A percentile compares a stretch with the other conserved stretches of the same genome.
phyloP scores from a whole-genome alignment of 2,329 filamentous ascomycete genomes.

The Acarospora socialis region DNA sequence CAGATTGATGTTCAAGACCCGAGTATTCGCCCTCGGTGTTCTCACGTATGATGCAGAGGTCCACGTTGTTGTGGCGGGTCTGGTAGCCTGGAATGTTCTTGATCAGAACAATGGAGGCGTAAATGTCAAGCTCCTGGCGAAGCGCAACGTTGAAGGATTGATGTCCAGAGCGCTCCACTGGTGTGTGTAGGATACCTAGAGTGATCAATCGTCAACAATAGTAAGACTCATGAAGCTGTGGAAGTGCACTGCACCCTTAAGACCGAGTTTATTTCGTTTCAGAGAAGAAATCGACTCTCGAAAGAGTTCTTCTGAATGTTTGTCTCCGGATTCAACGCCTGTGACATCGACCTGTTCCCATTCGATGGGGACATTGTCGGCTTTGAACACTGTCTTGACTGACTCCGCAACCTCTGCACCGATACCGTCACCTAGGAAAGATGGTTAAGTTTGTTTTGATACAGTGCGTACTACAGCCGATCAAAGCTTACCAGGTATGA shows the following conservation, averaged over 20 bases:
- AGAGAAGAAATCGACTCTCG: constrained; percentile 88
- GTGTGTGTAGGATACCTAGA: constrained; percentile 86
- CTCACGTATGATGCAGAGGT: constrained; percentile 98
- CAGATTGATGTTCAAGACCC: constrained; percentile 95
- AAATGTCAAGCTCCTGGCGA: constrained; percentile 98
- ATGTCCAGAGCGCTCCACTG: constrained; percentile 90
- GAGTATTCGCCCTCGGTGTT: constrained; percentile 99
- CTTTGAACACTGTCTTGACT: constrained; percentile 99
- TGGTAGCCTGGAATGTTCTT: constrained; percentile 99
- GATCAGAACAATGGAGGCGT: constrained; percentile 92
- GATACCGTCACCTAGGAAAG: constrained; percentile 64
- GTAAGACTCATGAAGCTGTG: constrained; percentile 40
- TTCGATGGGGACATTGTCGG: constrained; percentile 94
- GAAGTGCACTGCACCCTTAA: constrained; percentile 53
- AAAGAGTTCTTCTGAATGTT: constrained; percentile 89
- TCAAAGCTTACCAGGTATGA: constrained; percentile 83
- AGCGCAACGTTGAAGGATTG: constrained; percentile 99
- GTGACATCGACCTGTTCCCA: constrained; percentile 98
- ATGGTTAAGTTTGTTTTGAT: constrained; percentile 4
- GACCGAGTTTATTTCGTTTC: constrained; percentile 94
- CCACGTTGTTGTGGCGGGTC: constrained; percentile 92
- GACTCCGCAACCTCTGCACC: constrained; percentile 95
- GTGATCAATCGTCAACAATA: constrained; percentile 91
- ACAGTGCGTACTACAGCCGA: too few relatives aligned
- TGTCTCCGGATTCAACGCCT: constrained; percentile 70